Evolutionary conservation across 352 stramenopile species (phyloP), one percentile per base, ranked within the genome.

Genomic region (Phytophthora kernoviae): DNA sequence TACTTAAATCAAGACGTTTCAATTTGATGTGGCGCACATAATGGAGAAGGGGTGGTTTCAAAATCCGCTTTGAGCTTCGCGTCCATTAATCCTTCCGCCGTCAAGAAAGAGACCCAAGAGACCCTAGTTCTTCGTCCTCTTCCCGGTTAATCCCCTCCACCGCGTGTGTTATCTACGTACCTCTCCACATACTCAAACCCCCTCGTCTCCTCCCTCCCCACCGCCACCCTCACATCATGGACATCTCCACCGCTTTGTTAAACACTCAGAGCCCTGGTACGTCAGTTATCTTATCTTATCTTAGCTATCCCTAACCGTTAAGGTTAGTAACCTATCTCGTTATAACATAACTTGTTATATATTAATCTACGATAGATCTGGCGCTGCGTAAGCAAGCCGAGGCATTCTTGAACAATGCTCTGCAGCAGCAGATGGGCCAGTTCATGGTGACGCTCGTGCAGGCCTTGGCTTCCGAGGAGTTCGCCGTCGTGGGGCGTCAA

Each of bases 401-500:
- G 58, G 83, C 91, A 53, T 85, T 86, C 37, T 68, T 94, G 27
- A 91, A 93, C 68, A 85, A 80, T 69, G 85, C 85, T 34, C 70
- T 94, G 34, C 72, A 90, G 62, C 72, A 81, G 58, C 82, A 91
- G 54, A 90, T 91, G 82, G 82, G 82, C 36, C 79, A 87, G 68
- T 90, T 91, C 60, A 90, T 91, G 82, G 73, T 94, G 42, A 92
- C 83, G 51, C 78, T 94, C 49, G 84, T 91, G 49, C 83, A 90
- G 54, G 85, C 85, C 43, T 67, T 94, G 11, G 81, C 79, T 10
- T 71, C 83, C 12, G 83, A 92, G 50, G 85, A 94, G 34, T 94
- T 94, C 55, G 76, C 79, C 10, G 79, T 88, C 11, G 77, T 89
- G 15, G 85, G 85, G 10, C 83, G 85, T 30, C 85, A 94, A 52